Evolutionary conservation across 257 asterid genomes (phyloP), one percentile per base, ranked within the genome.

Genomic region (Plantago ovata): DNA sequence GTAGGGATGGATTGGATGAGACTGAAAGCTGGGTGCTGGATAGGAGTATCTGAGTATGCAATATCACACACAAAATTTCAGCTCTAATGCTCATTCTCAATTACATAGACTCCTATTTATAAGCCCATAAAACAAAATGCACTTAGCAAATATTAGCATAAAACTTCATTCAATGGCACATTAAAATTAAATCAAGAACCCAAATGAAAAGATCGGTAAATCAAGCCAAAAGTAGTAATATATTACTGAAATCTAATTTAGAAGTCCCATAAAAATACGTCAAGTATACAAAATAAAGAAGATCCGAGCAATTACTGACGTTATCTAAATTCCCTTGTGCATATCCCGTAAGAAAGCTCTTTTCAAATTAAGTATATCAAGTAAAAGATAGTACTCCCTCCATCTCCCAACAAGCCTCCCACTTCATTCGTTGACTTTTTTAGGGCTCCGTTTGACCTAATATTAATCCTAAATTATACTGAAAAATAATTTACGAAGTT

Each of bases 181-280:
- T 43, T 11, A 15, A 44, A 61, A 53, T 43, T 11, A 15, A 44
- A 61, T 44, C 23, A 39, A 18, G 41, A 50, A 39, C 16, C n/a
- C 39, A 16, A 38, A n/a, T n/a, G n/a, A 11, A 58, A 39, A 36
- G 22, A 20, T 64, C 56, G 38, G 19, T 14, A 38, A 47, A 12
- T 38, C 52, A 48, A 47, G 56, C 15, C 48, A 63, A 53, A 4
- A 1, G 36, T 11, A 61, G 55, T 42, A 40, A 53, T 55, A 40
- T 11, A 54, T 62, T 40, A 13, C 33, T 21, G 24, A 16, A 69
- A 57, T 50, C 55, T 42, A 56, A 60, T 40, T 22, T 32, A 44
- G 38, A 18, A 8, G 9, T 38, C 46, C n/a, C 19, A 12, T 23
- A 44, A 39, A 49, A 42, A 43, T 42, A 55, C 44, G 55, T 42